Conservation (phyloP, 371 early-diverging fungal species). For the Apophysomyces variabilis region DNA sequence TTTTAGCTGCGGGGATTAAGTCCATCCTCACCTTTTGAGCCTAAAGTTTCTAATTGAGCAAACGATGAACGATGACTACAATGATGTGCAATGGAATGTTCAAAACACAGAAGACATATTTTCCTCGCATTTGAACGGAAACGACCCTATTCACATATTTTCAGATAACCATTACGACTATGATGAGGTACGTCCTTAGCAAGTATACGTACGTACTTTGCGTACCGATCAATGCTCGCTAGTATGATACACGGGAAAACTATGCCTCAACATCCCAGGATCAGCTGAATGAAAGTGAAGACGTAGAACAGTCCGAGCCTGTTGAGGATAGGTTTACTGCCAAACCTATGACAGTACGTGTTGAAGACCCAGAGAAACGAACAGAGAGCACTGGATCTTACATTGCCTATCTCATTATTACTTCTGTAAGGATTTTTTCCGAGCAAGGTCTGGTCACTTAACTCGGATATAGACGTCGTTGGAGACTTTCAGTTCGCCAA, state of each 20-base stretch:
- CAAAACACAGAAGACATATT: constrained; percentile 32
- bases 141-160: constrained; percentile 33
- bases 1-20: neutral
- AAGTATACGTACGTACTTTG: neutral
- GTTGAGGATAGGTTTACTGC: constrained; percentile 17
- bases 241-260: neutral
- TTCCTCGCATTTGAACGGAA: constrained; percentile 20
- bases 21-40: neutral
- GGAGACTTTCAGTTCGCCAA: constrained; percentile 10
- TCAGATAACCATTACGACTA: constrained; percentile 11
- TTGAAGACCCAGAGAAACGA: constrained; percentile 78
- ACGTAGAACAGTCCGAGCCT: neutral
- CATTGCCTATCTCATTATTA: constrained; percentile 8
- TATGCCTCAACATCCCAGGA: neutral
- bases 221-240: neutral
- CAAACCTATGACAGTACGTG: constrained; percentile 52
- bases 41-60: neutral
- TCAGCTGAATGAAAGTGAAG: neutral
- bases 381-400: constrained; percentile 6
- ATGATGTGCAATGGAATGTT: constrained; percentile 41
- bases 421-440: neutral
- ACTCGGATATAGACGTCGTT: neutral
- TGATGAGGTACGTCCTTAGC: constrained; percentile 6
- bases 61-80: constrained; percentile 34
- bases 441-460: neutral